Conservation (phyloP, 116 monocot genomes). For the Zostera marina region DNA sequence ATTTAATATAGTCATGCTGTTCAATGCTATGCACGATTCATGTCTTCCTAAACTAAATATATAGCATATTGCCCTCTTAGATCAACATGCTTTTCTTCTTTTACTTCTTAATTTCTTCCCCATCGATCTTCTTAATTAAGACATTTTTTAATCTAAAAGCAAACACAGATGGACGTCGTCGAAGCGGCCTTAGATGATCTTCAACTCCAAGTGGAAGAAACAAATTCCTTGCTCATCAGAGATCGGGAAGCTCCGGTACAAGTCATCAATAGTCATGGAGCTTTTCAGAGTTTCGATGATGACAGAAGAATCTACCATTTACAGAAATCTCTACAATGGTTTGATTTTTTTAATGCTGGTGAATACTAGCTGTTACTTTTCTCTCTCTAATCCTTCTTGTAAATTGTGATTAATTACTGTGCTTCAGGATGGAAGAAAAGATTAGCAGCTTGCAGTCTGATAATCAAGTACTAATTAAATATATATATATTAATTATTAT, state of each 20-base stretch:
- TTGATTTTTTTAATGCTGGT: background rate
- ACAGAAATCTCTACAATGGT: conserved; percentile 87
- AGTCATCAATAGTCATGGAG: conserved; percentile 24
- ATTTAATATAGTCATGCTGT: no score
- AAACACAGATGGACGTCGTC: no score
- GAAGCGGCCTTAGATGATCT: conserved; percentile 9
- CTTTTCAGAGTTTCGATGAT: conserved; percentile 29
- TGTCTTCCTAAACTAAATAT: no score
- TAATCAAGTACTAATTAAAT: conserved; percentile 59
- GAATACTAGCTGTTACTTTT: background rate
- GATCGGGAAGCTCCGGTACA: conserved; percentile 51
- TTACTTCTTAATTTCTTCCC: no score
- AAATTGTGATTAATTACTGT: background rate
- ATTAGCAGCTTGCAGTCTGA: conserved; percentile 36
- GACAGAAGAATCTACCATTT: conserved; percentile 56
- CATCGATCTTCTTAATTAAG: no score
- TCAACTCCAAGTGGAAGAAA: conserved; percentile 23
- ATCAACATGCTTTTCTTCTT: no score
- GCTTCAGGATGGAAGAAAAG: conserved; percentile 60
- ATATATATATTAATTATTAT: no score
- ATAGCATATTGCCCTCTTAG: no score
- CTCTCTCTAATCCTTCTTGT: background rate
- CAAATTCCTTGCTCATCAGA: conserved; percentile 24
- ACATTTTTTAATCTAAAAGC: no score
- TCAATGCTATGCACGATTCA: no score